Conservation (phyloP, 306 rosid genomes). For the Mimosa pudica region DNA sequence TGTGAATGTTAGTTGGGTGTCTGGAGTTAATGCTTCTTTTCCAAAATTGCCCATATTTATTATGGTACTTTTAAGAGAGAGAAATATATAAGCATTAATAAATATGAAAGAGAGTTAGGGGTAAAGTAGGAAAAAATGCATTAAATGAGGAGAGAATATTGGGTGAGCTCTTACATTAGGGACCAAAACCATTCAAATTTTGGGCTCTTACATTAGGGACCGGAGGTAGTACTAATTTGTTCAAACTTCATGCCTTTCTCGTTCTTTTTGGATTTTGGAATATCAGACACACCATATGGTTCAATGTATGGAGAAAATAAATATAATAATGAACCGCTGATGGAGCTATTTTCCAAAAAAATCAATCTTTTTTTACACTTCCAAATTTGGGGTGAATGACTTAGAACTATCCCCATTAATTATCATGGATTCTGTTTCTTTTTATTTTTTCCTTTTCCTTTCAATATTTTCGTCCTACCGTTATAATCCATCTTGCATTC, state of each 20-base stretch:
- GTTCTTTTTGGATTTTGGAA: neutral
- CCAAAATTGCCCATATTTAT: too few relatives aligned
- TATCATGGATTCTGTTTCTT: neutral
- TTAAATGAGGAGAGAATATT: too few relatives aligned
- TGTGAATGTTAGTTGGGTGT: too few relatives aligned
- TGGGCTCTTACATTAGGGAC: too few relatives aligned
- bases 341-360: neutral
- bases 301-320: neutral
- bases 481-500: conserved; percentile 4
- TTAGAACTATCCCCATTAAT: neutral
- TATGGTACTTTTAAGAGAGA: too few relatives aligned
- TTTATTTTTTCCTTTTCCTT: neutral
- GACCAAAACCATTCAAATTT: too few relatives aligned
- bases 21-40: too few relatives aligned
- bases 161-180: too few relatives aligned
- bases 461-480: neutral
- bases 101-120: too few relatives aligned
- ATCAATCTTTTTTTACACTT: neutral
- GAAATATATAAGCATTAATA: too few relatives aligned
- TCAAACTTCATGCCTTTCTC: conserved; percentile 27
- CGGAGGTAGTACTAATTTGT: too few relatives aligned
- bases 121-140: too few relatives aligned
- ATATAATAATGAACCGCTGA: neutral
- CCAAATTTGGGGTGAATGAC: neutral
- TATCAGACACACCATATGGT: conserved; percentile 6